Conservation (phyloP, 2,329 filamentous ascomycete species). For the Dactylonectria macrodidyma region DNA sequence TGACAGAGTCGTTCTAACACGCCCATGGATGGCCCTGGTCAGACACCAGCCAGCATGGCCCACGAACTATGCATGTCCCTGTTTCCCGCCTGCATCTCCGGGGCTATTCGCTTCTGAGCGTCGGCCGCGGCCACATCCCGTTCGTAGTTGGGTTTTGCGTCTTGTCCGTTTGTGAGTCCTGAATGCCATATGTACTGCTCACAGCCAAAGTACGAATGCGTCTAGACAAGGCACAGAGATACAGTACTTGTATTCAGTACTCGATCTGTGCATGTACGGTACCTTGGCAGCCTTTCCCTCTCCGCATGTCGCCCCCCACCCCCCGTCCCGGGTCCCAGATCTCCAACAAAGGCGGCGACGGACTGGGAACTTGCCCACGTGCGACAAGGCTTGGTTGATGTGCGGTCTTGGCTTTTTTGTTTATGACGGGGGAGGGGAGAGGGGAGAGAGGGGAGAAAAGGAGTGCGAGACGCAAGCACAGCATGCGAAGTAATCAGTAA, state of each 20-base stretch:
- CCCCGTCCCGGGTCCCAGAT: slow-evolving; percentile 23
- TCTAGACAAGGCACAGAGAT: neutral
- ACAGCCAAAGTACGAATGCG: slow-evolving; percentile 2
- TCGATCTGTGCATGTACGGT: neutral
- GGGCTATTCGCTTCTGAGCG: neutral
- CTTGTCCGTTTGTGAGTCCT: neutral
- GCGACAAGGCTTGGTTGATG: slow-evolving; percentile 45
- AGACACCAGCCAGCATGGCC: neutral
- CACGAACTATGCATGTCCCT: slow-evolving; percentile 16
- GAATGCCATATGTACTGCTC: neutral
- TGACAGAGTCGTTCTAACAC: neutral
- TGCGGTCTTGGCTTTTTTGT: slow-evolving; percentile 30
- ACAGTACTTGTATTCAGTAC: neutral
- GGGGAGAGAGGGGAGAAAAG: neutral
- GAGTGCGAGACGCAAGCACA: neutral
- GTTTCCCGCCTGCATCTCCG: slow-evolving; percentile 25
- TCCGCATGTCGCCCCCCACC: slow-evolving; percentile 17
- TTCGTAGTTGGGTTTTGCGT: neutral
- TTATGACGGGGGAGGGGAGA: neutral
- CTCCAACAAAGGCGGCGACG: slow-evolving; percentile 1
- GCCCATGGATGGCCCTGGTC: neutral
- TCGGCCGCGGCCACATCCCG: neutral
- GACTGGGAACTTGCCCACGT: slow-evolving; percentile 44
- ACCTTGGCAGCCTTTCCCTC: too few relatives aligned
- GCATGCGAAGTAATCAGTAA: too few relatives aligned